A percentile compares a stretch with the other conserved stretches of the same genome.
These are phyloP conservation scores for Neonothopanus nambi DNA, from an alignment of 1,284 basidiomycete species.

Conservation along the genomic window DNA sequence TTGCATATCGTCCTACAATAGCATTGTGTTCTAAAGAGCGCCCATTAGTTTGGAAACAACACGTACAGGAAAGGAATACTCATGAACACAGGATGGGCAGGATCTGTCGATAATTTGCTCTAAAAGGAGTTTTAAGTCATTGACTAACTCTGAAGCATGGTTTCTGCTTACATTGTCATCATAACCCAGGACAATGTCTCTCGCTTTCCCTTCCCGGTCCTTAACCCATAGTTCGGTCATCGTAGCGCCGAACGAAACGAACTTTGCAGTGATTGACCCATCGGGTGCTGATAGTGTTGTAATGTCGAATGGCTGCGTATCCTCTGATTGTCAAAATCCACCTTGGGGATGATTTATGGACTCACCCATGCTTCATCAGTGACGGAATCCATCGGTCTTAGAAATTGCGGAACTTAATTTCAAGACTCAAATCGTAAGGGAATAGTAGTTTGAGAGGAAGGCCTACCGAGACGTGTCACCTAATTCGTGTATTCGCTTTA, in stretches of 20 bases:
- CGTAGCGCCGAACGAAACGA: conserved; percentile 53
- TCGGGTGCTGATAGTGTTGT: conserved; percentile 50
- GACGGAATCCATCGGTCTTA: too few relatives aligned
- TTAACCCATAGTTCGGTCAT: conserved; percentile 54
- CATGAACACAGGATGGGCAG: conserved; percentile 51
- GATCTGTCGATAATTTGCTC: conserved; percentile 44
- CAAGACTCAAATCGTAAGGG: too few relatives aligned
- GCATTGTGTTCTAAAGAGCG: conserved; percentile 5
- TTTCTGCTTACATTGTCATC: conserved; percentile 45
- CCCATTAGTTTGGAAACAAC: neutral
- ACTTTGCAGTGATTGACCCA: conserved; percentile 53
- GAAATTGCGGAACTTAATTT: too few relatives aligned
- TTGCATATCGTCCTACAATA: conserved; percentile 38
- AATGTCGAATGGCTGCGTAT: conserved; percentile 46
- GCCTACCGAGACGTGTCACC: too few relatives aligned
- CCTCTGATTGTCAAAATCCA: too few relatives aligned
- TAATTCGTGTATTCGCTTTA: too few relatives aligned
- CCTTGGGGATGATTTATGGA: neutral
- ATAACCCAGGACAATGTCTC: conserved; percentile 54
- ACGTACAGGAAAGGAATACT: conserved; percentile 40
- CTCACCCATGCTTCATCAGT: too few relatives aligned
- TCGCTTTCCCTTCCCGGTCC: conserved; percentile 42
- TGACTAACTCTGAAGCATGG: neutral
- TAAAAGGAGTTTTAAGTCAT: conserved; percentile 17
- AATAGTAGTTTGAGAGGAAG: too few relatives aligned